Evolutionary conservation across 306 rosid genomes (phyloP).

Genomic region (Sechiopsis laciniata): DNA sequence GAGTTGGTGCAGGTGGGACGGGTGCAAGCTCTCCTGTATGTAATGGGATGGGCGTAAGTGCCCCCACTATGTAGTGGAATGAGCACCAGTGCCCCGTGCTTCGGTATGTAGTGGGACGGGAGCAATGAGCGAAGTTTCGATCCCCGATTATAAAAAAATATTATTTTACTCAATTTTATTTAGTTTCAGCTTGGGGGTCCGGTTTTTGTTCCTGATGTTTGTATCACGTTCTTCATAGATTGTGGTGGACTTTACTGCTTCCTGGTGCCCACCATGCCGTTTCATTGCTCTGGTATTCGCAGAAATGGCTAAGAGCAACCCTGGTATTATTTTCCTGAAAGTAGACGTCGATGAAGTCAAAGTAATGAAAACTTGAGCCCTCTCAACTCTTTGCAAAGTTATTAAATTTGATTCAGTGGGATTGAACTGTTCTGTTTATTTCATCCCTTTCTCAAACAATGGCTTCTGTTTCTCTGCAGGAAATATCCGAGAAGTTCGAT

Average conservation of each 20-base stretch:
- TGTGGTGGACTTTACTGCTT: conserved; percentile 88
- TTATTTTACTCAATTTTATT: neutral
- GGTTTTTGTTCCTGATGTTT: neutral
- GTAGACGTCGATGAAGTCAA: conserved; percentile 57
- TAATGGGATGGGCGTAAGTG: too few relatives aligned
- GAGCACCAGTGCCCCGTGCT: too few relatives aligned
- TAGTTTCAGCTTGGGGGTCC: neutral
- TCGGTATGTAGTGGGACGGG: too few relatives aligned
- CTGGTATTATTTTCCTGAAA: conserved; percentile 39
- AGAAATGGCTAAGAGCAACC: conserved; percentile 50
- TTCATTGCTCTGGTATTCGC: conserved; percentile 65
- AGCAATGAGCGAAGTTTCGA: too few relatives aligned
- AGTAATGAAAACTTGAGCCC: conserved; percentile 27
- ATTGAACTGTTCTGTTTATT: neutral
- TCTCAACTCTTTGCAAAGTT: neutral
- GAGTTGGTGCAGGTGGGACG: too few relatives aligned
- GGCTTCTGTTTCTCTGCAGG: conserved; percentile 25
- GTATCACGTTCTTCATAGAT: conserved; percentile 23
- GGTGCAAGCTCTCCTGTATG: too few relatives aligned
- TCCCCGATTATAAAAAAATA: too few relatives aligned
- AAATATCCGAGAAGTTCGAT: conserved; percentile 30
- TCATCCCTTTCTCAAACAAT: neutral
- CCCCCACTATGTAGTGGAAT: too few relatives aligned
- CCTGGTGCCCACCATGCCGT: conserved; percentile 99
- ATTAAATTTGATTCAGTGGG: neutral